Evolutionary conservation across 164 flowering plant genomes (phyloP).

Genomic region (Cinnamomum micranthum): DNA sequence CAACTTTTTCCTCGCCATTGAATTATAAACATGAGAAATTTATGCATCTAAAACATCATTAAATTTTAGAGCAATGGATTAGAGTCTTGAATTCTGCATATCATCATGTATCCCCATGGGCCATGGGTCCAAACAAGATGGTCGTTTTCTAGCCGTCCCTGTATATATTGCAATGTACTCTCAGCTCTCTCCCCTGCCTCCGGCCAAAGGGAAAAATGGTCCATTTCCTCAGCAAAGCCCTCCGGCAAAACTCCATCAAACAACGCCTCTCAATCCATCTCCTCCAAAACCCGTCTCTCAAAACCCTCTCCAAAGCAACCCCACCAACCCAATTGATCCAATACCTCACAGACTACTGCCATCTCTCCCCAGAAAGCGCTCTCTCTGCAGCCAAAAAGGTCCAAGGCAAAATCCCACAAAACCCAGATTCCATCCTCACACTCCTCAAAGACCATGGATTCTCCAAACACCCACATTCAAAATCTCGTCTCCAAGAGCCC

Average conservation of each 20-base stretch:
- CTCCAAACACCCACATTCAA: constrained; percentile 9
- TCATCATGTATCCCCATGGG: no score
- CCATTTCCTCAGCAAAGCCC: not conserved
- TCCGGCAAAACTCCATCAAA: not conserved
- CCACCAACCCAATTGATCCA: not conserved
- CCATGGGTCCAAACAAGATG: no score
- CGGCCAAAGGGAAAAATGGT: no score
- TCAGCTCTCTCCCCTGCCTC: no score
- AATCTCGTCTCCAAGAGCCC: constrained; percentile 5
- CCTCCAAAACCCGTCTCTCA: constrained; percentile 10
- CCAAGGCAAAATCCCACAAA: not conserved
- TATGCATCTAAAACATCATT: no score
- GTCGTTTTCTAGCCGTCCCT: no score
- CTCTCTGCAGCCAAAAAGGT: not conserved
- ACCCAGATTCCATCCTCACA: constrained; percentile 11
- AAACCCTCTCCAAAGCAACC: not conserved
- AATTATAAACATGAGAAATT: no score
- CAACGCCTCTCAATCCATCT: not conserved
- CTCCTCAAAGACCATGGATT: constrained; percentile 10
- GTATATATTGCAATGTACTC: no score
- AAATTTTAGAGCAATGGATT: no score
- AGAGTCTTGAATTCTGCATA: no score
- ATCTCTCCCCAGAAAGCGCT: constrained; percentile 5
- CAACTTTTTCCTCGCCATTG: no score
- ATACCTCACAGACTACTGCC: constrained; percentile 13